Conservation (phyloP, 2,329 filamentous ascomycete genomes). For the Sordariomycetes sp. region DNA sequence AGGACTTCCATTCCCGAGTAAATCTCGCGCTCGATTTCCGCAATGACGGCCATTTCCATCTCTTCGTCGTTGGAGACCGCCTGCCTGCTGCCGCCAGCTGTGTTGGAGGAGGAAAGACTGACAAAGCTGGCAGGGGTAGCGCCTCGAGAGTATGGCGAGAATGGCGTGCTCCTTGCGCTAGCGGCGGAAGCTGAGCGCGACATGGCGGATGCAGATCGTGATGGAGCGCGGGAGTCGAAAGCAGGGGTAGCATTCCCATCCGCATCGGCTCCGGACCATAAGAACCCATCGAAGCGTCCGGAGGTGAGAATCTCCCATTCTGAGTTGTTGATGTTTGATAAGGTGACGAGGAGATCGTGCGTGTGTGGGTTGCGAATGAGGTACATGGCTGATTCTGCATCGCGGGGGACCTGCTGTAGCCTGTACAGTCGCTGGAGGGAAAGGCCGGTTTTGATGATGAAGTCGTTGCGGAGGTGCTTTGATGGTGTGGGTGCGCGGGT, state of each 20-base stretch:
- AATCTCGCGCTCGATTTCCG: constrained; percentile 88
- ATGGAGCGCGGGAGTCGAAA: constrained; percentile 39
- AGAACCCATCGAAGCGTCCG: constrained; percentile 88
- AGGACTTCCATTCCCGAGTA: constrained; percentile 90
- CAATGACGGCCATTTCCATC: constrained; percentile 79
- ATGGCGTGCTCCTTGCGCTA: constrained; percentile 37
- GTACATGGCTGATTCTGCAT: constrained; percentile 79
- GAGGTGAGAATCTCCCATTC: constrained; percentile 96
- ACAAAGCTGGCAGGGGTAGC: constrained; percentile 50
- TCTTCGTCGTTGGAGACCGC: constrained; percentile 88
- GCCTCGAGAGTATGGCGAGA: constrained; percentile 42
- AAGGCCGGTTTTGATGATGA: constrained; percentile 64
- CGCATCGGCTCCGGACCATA: constrained; percentile 83
- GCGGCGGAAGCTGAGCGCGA: constrained; percentile 30
- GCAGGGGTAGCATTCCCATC: constrained; percentile 31
- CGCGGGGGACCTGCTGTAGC: constrained; percentile 61
- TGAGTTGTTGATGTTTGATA: constrained; percentile 79
- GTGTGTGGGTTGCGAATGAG: constrained; percentile 73
- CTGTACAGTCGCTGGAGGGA: constrained; percentile 83
- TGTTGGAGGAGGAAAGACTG: constrained; percentile 42
- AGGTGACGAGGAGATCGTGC: constrained; percentile 78
- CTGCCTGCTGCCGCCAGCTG: constrained; percentile 32
- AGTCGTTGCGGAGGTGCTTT: constrained; percentile 48
- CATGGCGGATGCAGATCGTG: constrained; percentile 2
- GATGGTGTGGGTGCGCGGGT: constrained; percentile 59